A percentile compares a stretch with the other conserved stretches of the same genome.
These are phyloP conservation scores for Rossbeevera mucosa DNA, from an alignment of 768 basidiomycete species.

Conservation along the genomic window DNA sequence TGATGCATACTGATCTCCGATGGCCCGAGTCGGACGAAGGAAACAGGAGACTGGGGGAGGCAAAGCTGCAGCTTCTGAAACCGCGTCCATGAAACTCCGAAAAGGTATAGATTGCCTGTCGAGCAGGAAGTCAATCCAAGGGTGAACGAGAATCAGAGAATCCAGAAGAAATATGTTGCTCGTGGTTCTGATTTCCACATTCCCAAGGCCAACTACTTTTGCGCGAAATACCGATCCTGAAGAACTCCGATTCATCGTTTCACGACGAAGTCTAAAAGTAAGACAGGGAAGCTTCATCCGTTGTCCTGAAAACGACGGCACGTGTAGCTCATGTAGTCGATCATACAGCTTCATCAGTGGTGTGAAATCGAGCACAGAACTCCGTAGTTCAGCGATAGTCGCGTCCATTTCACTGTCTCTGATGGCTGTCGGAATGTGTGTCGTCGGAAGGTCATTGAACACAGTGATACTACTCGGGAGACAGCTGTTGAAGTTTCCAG, in stretches of 20 bases:
- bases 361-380: not conserved
- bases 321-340: not conserved
- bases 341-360: not conserved
- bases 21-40: no score
- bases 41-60: no score
- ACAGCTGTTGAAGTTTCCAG: not conserved
- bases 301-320: not conserved
- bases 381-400: not conserved
- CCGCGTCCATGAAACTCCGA: fast-evolving
- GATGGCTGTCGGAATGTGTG: not conserved
- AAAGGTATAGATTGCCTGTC: not conserved
- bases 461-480: not conserved
- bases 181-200: not conserved
- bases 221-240: not conserved
- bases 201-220: not conserved
- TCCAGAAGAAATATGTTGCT: not conserved
- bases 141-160: not conserved
- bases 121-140: not conserved
- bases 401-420: not conserved
- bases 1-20: no score
- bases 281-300: not conserved
- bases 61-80: no score
- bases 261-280: not conserved
- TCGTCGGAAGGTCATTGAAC: not conserved
- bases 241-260: not conserved